Evolutionary conservation across 768 basidiomycete species (phyloP).

Genomic region (Sporobolomyces pararoseus): DNA sequence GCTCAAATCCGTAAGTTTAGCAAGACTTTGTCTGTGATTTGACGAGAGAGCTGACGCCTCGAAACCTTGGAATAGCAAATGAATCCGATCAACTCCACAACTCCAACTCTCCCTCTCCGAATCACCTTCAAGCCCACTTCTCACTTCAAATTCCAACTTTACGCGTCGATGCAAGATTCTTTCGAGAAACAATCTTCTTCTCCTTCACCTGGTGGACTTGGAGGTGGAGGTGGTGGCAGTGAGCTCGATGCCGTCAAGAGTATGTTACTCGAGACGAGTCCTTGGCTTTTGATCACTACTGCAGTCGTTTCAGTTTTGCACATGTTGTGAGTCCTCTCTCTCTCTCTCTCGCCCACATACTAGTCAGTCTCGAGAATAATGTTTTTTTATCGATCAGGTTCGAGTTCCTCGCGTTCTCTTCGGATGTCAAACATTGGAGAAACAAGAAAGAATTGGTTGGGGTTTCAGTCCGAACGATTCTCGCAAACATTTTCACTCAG

Average conservation of each 20-base stretch:
- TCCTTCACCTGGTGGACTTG: slow-evolving; percentile 24
- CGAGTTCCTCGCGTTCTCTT: slow-evolving; percentile 89
- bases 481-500: slow-evolving; percentile 85
- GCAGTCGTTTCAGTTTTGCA: slow-evolving; percentile 81
- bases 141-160: slow-evolving; percentile 64
- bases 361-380: too few species aligned
- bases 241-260: slow-evolving; percentile 95
- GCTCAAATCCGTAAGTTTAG: slow-evolving; percentile 52
- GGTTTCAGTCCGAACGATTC: slow-evolving; percentile 78
- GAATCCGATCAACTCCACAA: slow-evolving; percentile 78
- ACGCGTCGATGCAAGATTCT: slow-evolving; percentile 74
- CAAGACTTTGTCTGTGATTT: too few species aligned
- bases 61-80: slow-evolving; percentile 56
- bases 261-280: slow-evolving; percentile 66
- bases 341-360: neutral
- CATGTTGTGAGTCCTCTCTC: slow-evolving; percentile 61
- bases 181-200: slow-evolving; percentile 60
- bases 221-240: slow-evolving; percentile 56
- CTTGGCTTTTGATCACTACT: slow-evolving; percentile 80
- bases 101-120: slow-evolving; percentile 69
- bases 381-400: slow-evolving; percentile 56
- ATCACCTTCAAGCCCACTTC: slow-evolving; percentile 81
- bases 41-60: too few species aligned
- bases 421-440: slow-evolving; percentile 91
- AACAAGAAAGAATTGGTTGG: slow-evolving; percentile 86